Percentiles rank a stretch among this genome's conserved stretches.
Evolutionary conservation across 2,329 filamentous ascomycete species (phyloP).

Genomic region (Colletotrichum falcatum): DNA sequence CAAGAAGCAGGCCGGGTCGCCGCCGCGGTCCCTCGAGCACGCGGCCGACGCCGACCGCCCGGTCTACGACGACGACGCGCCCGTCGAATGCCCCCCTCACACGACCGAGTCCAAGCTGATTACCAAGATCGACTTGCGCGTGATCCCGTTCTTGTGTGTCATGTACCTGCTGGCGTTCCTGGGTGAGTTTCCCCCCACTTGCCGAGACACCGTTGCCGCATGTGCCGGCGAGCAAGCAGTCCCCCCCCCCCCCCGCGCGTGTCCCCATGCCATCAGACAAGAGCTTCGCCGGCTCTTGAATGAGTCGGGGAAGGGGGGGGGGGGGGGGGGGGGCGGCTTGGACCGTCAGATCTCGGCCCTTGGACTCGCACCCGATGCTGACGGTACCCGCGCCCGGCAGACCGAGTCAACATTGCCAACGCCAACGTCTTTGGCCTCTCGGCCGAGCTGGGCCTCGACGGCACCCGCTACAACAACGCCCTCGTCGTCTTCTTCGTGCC

Average conservation of each 20-base stretch:
- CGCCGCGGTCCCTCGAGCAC: slow-evolving; percentile 32
- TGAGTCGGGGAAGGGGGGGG: too few species aligned
- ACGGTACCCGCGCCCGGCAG: slow-evolving; percentile 43
- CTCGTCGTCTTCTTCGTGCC: slow-evolving; percentile 87
- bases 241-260: too few species aligned
- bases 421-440: slow-evolving; percentile 75
- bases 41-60: slow-evolving; percentile 34
- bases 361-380: background rate
- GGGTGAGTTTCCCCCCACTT: slow-evolving; percentile 50
- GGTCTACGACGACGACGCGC: slow-evolving; percentile 19
- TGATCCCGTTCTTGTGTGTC: slow-evolving; percentile 79
- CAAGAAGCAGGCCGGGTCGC: slow-evolving; percentile 24
- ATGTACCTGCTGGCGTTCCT: slow-evolving; percentile 79
- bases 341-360: too few species aligned
- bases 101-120: slow-evolving; percentile 75
- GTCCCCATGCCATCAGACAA: background rate
- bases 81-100: slow-evolving; percentile 59
- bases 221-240: background rate
- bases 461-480: slow-evolving; percentile 77
- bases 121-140: slow-evolving; percentile 73
- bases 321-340: too few species aligned
- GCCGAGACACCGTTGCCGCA: background rate
- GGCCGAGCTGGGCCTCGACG: slow-evolving; percentile 70
- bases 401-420: slow-evolving; percentile 84
- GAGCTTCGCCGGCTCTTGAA: background rate